These are phyloP conservation scores for Arxiozyma bovina DNA, from an alignment of 1,139 yeast genomes.

Conservation along the genomic window DNA sequence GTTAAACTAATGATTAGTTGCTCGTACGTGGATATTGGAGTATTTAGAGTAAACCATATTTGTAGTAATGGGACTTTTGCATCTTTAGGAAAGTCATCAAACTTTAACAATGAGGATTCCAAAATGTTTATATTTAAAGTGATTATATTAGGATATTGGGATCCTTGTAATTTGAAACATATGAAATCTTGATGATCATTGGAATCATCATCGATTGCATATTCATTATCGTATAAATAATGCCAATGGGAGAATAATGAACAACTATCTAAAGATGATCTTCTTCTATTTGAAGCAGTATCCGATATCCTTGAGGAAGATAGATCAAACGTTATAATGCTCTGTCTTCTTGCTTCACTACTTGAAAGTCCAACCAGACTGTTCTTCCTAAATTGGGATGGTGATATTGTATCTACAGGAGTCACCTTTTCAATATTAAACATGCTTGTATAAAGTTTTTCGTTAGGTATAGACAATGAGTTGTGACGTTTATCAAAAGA, in stretches of 20 bases:
- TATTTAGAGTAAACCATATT: background rate
- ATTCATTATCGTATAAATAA: background rate
- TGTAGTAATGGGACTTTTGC: background rate
- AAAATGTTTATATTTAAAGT: background rate
- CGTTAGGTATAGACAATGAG: background rate
- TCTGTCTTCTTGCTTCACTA: conserved; percentile 17
- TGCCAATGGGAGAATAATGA: background rate
- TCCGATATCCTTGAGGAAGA: background rate
- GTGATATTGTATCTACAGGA: conserved; percentile 16
- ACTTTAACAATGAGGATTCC: background rate
- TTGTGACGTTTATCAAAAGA: background rate
- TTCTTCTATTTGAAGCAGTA: background rate
- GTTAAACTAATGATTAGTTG: background rate
- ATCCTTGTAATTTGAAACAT: background rate
- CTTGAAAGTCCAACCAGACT: conserved; percentile 17
- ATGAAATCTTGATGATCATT: background rate
- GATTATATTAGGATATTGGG: background rate
- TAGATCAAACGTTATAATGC: conserved; percentile 13
- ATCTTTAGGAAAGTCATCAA: background rate
- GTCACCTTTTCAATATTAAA: background rate
- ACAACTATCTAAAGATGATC: background rate
- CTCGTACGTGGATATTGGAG: background rate
- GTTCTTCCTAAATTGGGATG: conserved; percentile 20
- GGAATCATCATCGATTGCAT: conserved; percentile 2
- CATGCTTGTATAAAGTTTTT: background rate